Evolutionary conservation across 2,329 filamentous ascomycete genomes (phyloP), one percentile per base, ranked within the genome.

Genomic region (Colletotrichum sp.): DNA sequence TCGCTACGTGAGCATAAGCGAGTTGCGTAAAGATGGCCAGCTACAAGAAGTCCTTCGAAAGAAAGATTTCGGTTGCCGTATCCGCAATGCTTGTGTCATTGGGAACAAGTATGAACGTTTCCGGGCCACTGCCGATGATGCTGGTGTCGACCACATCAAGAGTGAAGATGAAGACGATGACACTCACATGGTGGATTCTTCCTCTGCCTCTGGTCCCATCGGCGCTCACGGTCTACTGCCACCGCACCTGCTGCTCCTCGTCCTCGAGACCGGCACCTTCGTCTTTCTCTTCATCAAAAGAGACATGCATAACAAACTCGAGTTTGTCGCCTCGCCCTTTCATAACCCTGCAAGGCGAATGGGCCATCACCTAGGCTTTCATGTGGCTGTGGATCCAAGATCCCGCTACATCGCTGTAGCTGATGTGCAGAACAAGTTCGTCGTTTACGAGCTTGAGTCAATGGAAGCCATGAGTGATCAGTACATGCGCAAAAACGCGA

Each of bases 201-300:
- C 68, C 16, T 74, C 71, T 4, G 75, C 78, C 4, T 76, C 80
- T 7, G 64, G 64, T 18, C 21, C 52, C 26, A 52, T 16, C 18
- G 52, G 62, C 18, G 15, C 63, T 24, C 67, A 71, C 64, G 68
- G 70, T 16, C 57, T 76, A 4, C 83, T 94, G 71, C 95, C 96
- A 15, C 94, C 95, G n/a, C 95, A 99, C 81, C 87, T 96, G 28
- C 87, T 99, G 18, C 90, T 97, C 6, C 86, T 99, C 18, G 92
- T 95, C 26, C 89, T 98, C 10, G 93, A 95, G 78, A 92, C 91
- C 18, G 92, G 93, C 49, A 92, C 95, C 75, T 87, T 95, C 67
- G 89, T 96, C 28, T 98, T 98, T 79, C 85, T 98, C 28, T 96
- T 94, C 83, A 88, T 95, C 63, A 86, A 84, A 64, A 83, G 84